A percentile compares a stretch with the other conserved stretches of the same genome.
Conservation (phyloP, 2,329 filamentous ascomycete genomes). For the Hypoxylon sp. region DNA sequence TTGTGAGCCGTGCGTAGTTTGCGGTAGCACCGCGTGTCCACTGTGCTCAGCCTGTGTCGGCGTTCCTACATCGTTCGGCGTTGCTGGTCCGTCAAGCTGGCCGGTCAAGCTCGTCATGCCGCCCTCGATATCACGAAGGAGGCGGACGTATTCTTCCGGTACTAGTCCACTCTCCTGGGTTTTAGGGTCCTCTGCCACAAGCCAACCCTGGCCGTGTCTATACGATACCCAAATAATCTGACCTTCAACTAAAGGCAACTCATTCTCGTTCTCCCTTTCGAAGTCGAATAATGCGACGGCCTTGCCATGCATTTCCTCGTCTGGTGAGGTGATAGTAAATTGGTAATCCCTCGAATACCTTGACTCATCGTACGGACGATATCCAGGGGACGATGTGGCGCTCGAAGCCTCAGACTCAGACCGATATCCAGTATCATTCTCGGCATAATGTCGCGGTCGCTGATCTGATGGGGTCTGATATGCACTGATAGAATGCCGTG, state of each 20-base stretch:
- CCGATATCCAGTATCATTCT: slow-evolving; percentile 65
- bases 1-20: slow-evolving; percentile 35
- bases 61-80: slow-evolving; percentile 70
- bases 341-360: slow-evolving; percentile 93
- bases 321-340: slow-evolving; percentile 93
- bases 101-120: slow-evolving; percentile 82
- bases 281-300: slow-evolving; percentile 97
- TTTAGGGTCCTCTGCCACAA: slow-evolving; percentile 95
- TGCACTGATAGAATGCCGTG: slow-evolving; percentile 68
- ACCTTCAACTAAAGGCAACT: slow-evolving; percentile 90
- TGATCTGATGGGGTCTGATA: slow-evolving; percentile 62
- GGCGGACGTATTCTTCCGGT: slow-evolving; percentile 94
- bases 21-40: slow-evolving; percentile 38
- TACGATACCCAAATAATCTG: slow-evolving; percentile 98
- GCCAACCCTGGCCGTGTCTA: slow-evolving; percentile 95
- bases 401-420: slow-evolving; percentile 73
- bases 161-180: slow-evolving; percentile 95
- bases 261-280: slow-evolving; percentile 94
- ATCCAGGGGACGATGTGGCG: slow-evolving; percentile 70
- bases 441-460: slow-evolving; percentile 62
- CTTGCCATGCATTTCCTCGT: slow-evolving; percentile 98
- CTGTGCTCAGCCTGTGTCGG: slow-evolving; percentile 73
- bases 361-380: slow-evolving; percentile 76
- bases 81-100: slow-evolving; percentile 65
- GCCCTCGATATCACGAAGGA: slow-evolving; percentile 93